These are phyloP conservation scores for Thuidium tamariscinum DNA, from an alignment of 225 moss, liverwort and hornwort species.

Conservation along the genomic window DNA sequence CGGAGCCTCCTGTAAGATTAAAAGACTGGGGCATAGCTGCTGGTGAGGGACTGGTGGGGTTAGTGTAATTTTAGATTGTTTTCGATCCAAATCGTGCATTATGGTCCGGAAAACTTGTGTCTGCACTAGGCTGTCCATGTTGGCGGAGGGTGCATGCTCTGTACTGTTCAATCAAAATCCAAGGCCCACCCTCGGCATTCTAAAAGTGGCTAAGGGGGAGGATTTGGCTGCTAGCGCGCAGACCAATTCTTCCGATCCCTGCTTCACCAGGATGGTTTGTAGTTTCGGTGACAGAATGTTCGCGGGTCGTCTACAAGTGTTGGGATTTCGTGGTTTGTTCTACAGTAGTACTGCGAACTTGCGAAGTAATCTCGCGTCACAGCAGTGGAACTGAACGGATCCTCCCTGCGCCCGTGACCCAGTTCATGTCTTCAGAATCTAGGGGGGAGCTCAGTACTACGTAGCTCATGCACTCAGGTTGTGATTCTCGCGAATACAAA, in stretches of 20 bases:
- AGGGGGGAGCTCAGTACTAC: neutral
- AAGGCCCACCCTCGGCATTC: neutral
- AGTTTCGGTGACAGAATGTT: neutral
- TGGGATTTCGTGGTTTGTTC: neutral
- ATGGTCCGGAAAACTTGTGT: neutral
- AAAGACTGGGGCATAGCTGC: neutral
- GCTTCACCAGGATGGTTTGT: neutral
- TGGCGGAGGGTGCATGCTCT: slow-evolving; percentile 1
- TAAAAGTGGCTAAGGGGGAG: neutral
- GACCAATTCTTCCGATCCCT: neutral
- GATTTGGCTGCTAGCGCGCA: slow-evolving; percentile 9
- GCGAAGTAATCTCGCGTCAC: neutral
- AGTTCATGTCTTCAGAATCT: neutral
- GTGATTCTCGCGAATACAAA: neutral
- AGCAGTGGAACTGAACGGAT: neutral
- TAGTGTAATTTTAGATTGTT: neutral
- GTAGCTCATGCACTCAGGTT: neutral
- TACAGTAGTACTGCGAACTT: neutral
- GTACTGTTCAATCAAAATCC: neutral
- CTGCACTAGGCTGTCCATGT: neutral
- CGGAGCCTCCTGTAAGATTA: neutral
- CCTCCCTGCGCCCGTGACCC: neutral
- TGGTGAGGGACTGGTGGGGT: neutral
- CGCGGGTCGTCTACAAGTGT: neutral
- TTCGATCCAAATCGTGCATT: neutral